Percentiles rank a stretch among this genome's conserved stretches.
phyloP scores from a whole-genome alignment of 192 early-diverging fungal species.

The Coemansia sp. region DNA sequence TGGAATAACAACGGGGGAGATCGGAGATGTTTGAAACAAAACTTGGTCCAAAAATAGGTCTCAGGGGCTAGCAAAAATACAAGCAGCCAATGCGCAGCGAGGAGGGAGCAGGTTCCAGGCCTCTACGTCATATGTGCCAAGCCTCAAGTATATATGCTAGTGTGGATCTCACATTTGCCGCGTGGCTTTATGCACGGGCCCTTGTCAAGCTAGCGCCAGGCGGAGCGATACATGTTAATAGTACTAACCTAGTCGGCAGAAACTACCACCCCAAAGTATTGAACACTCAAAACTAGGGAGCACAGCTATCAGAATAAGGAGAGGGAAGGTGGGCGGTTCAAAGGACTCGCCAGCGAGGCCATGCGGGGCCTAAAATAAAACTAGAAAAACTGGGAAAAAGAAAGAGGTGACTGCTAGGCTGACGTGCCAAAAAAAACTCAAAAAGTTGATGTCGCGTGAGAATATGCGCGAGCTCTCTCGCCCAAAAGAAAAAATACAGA shows the following conservation, averaged over 20 bases:
- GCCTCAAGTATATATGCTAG: too few relatives aligned
- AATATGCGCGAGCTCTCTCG: background rate
- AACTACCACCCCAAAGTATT: background rate
- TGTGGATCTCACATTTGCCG: too few relatives aligned
- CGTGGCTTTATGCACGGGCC: too few relatives aligned
- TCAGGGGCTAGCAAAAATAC: background rate
- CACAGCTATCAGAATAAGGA: background rate
- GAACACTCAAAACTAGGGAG: background rate
- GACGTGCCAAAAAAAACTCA: background rate
- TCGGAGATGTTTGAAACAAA: background rate
- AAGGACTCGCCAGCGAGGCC: background rate
- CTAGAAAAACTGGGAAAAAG: background rate
- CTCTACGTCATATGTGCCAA: background rate
- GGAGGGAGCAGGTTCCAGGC: background rate
- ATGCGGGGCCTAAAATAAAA: background rate
- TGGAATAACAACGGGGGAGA: background rate
- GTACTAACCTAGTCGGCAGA: background rate
- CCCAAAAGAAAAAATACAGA: background rate
- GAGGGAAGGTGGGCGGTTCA: background rate
- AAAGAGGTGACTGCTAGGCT: background rate
- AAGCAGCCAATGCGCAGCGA: background rate
- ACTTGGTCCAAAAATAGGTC: constrained; percentile 1
- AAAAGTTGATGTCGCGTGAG: background rate
- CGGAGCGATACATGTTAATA: background rate
- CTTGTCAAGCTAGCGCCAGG: background rate